Conservation (phyloP, 768 basidiomycete genomes). For the Leccinellum luteum region DNA sequence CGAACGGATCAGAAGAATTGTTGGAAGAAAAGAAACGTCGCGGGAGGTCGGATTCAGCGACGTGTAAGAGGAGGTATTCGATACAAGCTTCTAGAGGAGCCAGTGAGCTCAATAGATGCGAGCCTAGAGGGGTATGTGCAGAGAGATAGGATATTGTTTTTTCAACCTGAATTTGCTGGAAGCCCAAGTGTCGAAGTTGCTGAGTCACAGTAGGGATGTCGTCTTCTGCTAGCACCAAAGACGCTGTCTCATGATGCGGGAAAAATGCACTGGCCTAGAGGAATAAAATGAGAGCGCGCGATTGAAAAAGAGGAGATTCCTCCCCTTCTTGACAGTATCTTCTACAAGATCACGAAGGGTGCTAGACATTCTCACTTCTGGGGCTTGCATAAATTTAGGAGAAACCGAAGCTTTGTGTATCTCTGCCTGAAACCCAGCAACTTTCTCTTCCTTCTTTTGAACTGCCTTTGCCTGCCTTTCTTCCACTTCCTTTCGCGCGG, state of each 20-base stretch:
- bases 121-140: constrained; percentile 52
- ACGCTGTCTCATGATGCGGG: constrained; percentile 37
- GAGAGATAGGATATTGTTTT: constrained; percentile 57
- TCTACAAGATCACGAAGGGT: constrained; percentile 78
- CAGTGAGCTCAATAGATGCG: constrained; percentile 56
- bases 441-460: constrained; percentile 41
- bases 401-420: constrained; percentile 22
- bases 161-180: constrained; percentile 52
- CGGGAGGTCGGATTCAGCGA: constrained; percentile 89
- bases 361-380: constrained; percentile 84
- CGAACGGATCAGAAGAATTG: constrained; percentile 70
- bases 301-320: constrained; percentile 4
- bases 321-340: constrained; percentile 72
- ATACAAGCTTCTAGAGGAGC: constrained; percentile 75
- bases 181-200: constrained; percentile 66
- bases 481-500: constrained; percentile 63
- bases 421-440: constrained; percentile 9
- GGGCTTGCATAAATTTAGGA: constrained; percentile 44
- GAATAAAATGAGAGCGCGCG: background rate
- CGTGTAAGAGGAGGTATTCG: constrained; percentile 78
- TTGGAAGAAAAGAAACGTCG: constrained; percentile 57
- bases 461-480: constrained; percentile 60
- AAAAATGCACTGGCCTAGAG: constrained; percentile 50
- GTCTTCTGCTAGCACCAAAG: constrained; percentile 41
- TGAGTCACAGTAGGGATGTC: constrained; percentile 41